A percentile compares a stretch with the other conserved stretches of the same genome.
Conservation (phyloP, 306 rosid genomes). For the Dryas drummondii region DNA sequence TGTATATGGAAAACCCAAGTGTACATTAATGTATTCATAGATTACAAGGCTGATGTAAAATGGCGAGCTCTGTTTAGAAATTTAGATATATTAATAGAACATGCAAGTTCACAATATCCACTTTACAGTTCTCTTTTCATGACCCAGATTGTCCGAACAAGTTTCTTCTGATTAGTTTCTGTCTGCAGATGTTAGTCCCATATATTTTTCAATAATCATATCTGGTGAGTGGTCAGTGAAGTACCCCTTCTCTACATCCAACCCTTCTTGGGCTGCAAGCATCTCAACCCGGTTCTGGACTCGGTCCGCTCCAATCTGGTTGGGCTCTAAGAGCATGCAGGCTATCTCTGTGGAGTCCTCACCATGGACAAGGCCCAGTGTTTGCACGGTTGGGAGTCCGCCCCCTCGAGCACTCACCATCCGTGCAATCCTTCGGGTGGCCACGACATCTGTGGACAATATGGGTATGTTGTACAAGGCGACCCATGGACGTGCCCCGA, state of each 20-base stretch:
- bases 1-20: constrained; percentile 32
- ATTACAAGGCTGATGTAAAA: constrained; percentile 40
- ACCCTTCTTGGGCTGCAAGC: constrained; percentile 70
- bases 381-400: constrained; percentile 75
- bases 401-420: constrained; percentile 89
- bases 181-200: constrained; percentile 42
- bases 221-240: constrained; percentile 77
- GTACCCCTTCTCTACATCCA: constrained; percentile 78
- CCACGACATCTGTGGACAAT: constrained; percentile 48
- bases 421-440: constrained; percentile 58
- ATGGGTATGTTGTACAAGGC: constrained; percentile 66
- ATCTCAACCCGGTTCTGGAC: constrained; percentile 69
- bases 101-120: constrained; percentile 35
- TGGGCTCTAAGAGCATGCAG: constrained; percentile 81
- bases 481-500: constrained; percentile 80
- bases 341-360: constrained; percentile 66
- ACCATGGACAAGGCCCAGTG: constrained; percentile 58
- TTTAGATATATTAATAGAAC: constrained; percentile 16
- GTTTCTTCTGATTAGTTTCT: constrained; percentile 22
- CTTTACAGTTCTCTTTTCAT: constrained; percentile 5
- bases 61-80: constrained; percentile 33
- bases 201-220: constrained; percentile 52
- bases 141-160: background rate
- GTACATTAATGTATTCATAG: constrained; percentile 56
- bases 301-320: constrained; percentile 64